Evolutionary conservation across 106 monocot genomes (phyloP), one percentile per base, ranked within the genome.

Genomic region (Agapanthus africanus): DNA sequence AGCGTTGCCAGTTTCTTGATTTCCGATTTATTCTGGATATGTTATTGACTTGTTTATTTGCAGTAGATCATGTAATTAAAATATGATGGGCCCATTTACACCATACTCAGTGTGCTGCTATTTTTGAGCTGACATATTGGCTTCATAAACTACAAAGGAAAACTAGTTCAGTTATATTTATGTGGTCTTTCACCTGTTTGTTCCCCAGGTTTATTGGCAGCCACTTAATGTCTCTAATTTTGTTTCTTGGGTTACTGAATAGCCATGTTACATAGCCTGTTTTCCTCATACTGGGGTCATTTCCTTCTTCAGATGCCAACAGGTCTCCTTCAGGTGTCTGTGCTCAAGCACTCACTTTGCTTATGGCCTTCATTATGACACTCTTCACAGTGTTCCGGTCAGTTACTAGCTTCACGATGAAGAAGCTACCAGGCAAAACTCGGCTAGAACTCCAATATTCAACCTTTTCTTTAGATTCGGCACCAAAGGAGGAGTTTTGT

Each of bases 361-460:
- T 84, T 18, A 66, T 66, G 66, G 38, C 80, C 37, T 57, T 77
- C 41, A 11, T 77, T 46, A 50, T 73, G 57, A 49, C 65, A 27
- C 26, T 82, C 22, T 67, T 49, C 52, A 32, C 46, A 15, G 28
- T 76, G 49, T 23, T 80, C 30, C 59, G 32, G 56, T 76, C 56
- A 6, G 46, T 66, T 19, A 23, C 37, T 37, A 37, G 42, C 54
- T 37, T 41, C 34, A 36, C 70, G 26, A 51, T 26, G 8, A 77
- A 74, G 76, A 76, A 59, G 60, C 63, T 69, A 25, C 70, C 54
- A n/a, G 60, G 59, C 47, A 59, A 60, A 67, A 66, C n/a, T 37
- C 70, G 70, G 21, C 16, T 18, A 39, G 77, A 69, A 18, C 21
- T 59, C 46, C 64, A 69, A 37, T 63, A 75, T 54, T 36, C 61